Evolutionary conservation across 2,329 filamentous ascomycete species (phyloP).

Genomic region (Diaporthe eres): DNA sequence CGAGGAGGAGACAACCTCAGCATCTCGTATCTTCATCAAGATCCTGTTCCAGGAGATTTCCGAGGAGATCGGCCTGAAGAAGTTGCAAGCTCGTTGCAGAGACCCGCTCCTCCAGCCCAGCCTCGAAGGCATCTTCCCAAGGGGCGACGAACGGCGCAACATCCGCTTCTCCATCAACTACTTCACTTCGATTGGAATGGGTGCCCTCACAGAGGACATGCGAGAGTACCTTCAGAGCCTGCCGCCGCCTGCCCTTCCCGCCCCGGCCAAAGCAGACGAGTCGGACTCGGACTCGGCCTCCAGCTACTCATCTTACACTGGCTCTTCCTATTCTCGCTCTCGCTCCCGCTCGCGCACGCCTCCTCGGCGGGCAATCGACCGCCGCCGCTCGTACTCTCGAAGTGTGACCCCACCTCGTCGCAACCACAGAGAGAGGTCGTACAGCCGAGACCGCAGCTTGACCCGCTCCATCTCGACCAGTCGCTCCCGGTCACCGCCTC

Average conservation of each 20-base stretch:
- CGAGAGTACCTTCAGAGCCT: constrained; percentile 90
- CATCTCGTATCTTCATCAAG: constrained; percentile 98
- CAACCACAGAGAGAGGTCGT: constrained; percentile 38
- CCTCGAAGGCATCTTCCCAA: constrained; percentile 90
- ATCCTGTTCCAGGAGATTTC: constrained; percentile 94
- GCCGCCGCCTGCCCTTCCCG: constrained; percentile 84
- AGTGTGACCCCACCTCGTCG: constrained; percentile 47
- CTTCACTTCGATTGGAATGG: constrained; percentile 98
- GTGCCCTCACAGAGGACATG: constrained; percentile 94
- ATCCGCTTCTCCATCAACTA: constrained; percentile 99
- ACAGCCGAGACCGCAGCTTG: constrained; percentile 46
- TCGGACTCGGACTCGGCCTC: constrained; percentile 81
- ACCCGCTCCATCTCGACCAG: constrained; percentile 56
- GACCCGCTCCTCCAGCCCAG: constrained; percentile 84
- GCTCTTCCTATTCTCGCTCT: constrained; percentile 71
- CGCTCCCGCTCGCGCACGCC: constrained; percentile 61
- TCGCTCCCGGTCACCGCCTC: constrained; percentile 43
- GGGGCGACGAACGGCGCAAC: constrained; percentile 84
- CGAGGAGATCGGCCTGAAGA: constrained; percentile 87
- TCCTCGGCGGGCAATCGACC: constrained; percentile 52
- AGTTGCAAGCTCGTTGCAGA: constrained; percentile 80
- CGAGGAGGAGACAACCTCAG: constrained; percentile 96
- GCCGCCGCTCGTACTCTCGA: constrained; percentile 54
- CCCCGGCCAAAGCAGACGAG: constrained; percentile 70
- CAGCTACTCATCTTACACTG: constrained; percentile 83